phyloP scores from a whole-genome alignment of 1,139 yeast genomes.

The Candida labiduridarum region DNA sequence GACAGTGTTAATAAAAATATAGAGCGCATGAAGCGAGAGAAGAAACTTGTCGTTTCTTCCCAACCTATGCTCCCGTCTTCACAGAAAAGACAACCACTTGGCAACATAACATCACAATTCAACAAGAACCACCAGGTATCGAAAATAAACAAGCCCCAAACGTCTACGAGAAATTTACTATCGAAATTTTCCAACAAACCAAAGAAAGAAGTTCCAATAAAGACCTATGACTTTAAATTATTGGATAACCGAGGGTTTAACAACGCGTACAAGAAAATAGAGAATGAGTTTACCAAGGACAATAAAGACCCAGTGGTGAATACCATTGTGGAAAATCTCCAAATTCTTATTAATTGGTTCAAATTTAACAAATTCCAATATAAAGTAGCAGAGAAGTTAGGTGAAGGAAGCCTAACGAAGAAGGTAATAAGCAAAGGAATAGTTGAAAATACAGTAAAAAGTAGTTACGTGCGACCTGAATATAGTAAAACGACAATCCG shows the following conservation, averaged over 20 bases:
- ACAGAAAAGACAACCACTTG: constrained; percentile 3
- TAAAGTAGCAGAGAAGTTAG: not conserved
- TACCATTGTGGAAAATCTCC: constrained; percentile 4
- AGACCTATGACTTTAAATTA: constrained; percentile 7
- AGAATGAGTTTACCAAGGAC: constrained; percentile 6
- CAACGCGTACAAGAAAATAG: constrained; percentile 7
- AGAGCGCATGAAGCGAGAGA: constrained; percentile 9
- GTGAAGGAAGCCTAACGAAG: not conserved
- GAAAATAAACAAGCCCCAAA: constrained; percentile 1
- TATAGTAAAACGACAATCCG: constrained; percentile 7
- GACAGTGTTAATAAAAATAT: constrained; percentile 8
- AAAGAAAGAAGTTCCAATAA: constrained; percentile 1
- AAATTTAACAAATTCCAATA: constrained; percentile 10
- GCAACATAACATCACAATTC: constrained; percentile 1
- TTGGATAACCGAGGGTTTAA: constrained; percentile 11
- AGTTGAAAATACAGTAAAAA: not conserved
- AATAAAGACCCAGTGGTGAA: constrained; percentile 6
- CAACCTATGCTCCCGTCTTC: not conserved
- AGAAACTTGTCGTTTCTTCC: constrained; percentile 3
- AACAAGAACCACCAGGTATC: not conserved
- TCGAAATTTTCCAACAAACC: constrained; percentile 6
- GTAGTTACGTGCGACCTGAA: not conserved
- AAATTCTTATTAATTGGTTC: constrained; percentile 10
- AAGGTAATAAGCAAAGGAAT: constrained; percentile 1
- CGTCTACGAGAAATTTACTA: constrained; percentile 6